A percentile compares a stretch with the other conserved stretches of the same genome.
Conservation (phyloP, 352 stramenopile species). For the Phytophthora melonis region DNA sequence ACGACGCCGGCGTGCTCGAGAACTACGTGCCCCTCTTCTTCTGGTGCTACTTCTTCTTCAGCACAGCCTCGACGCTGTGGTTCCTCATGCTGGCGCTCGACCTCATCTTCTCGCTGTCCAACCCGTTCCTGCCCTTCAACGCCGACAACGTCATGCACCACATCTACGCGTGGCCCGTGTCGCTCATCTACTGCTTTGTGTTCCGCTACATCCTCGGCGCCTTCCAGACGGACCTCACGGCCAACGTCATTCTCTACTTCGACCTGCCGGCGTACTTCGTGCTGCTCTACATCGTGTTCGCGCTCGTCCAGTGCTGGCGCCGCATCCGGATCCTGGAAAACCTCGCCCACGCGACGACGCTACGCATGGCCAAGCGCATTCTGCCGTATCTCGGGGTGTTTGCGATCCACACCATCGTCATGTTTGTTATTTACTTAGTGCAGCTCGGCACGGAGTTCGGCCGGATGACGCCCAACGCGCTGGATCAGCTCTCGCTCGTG, state of each 20-base stretch:
- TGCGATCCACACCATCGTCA: slow-evolving; percentile 52
- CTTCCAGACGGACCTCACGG: slow-evolving; percentile 28
- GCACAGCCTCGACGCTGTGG: slow-evolving; percentile 81
- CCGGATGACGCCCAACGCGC: slow-evolving; percentile 57
- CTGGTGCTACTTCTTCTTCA: slow-evolving; percentile 88
- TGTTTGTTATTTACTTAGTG: slow-evolving; percentile 64
- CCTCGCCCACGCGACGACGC: slow-evolving; percentile 79
- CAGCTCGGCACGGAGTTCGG: slow-evolving; percentile 45
- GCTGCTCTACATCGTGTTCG: slow-evolving; percentile 69
- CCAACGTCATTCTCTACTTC: slow-evolving; percentile 74
- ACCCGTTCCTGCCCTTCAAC: slow-evolving; percentile 89
- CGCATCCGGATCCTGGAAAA: slow-evolving; percentile 79
- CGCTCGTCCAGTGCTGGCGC: slow-evolving; percentile 71
- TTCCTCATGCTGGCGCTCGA: slow-evolving; percentile 88
- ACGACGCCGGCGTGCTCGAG: slow-evolving; percentile 39
- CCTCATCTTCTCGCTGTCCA: slow-evolving; percentile 89
- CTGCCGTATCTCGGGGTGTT: slow-evolving; percentile 82
- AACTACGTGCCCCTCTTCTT: slow-evolving; percentile 82
- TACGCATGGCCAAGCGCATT: slow-evolving; percentile 87
- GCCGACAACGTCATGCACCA: slow-evolving; percentile 88
- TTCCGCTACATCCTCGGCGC: slow-evolving; percentile 73
- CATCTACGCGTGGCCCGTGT: slow-evolving; percentile 77
- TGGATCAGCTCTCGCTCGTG: slow-evolving; percentile 81
- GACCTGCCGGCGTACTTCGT: slow-evolving; percentile 75
- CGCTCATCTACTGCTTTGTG: slow-evolving; percentile 71